Percentiles rank a stretch among this genome's conserved stretches.
Conservation (phyloP, 2,329 filamentous ascomycete species). For the Aspergillus thermomutatus region DNA sequence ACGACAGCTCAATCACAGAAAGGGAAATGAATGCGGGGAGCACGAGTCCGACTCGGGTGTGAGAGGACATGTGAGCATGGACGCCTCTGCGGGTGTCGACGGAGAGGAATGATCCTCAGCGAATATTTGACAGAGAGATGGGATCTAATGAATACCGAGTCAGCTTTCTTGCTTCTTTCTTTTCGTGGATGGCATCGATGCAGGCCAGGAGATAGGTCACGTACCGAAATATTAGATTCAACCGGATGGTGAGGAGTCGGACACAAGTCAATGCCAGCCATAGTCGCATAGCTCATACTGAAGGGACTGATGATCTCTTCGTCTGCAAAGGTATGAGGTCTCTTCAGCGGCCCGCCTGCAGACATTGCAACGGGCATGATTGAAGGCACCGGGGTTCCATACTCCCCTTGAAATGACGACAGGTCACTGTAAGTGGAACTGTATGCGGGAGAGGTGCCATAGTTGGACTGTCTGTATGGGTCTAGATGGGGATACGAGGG, state of each 20-base stretch:
- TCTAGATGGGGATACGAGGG: slow-evolving; percentile 48
- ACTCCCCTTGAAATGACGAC: slow-evolving; percentile 35
- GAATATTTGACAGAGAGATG: slow-evolving; percentile 34
- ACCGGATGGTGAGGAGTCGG: slow-evolving; percentile 32
- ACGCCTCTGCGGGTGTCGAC: slow-evolving; percentile 40
- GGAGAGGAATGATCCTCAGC: slow-evolving; percentile 39
- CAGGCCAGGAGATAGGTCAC: slow-evolving; percentile 30
- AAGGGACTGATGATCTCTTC: slow-evolving; percentile 58
- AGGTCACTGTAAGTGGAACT: slow-evolving; percentile 33
- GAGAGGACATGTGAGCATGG: slow-evolving; percentile 37
- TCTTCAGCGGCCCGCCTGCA: slow-evolving; percentile 47
- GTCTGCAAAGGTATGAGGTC: slow-evolving; percentile 50
- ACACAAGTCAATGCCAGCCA: slow-evolving; percentile 54
- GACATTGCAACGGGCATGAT: slow-evolving; percentile 44
- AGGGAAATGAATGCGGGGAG: slow-evolving; percentile 35
- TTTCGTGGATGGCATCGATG: slow-evolving; percentile 4
- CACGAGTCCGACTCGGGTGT: slow-evolving; percentile 42
- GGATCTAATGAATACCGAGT: slow-evolving; percentile 28
- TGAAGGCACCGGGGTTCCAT: slow-evolving; percentile 40
- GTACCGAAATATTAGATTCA: slow-evolving; percentile 43
- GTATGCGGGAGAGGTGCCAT: slow-evolving; percentile 34
- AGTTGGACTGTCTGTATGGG: slow-evolving; percentile 34
- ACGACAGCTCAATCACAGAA: slow-evolving; percentile 12
- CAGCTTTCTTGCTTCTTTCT: slow-evolving; percentile 12
- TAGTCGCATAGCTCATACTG: slow-evolving; percentile 58